Conservation (phyloP, 2,329 filamentous ascomycete genomes). For the Ramularia endophylla region DNA sequence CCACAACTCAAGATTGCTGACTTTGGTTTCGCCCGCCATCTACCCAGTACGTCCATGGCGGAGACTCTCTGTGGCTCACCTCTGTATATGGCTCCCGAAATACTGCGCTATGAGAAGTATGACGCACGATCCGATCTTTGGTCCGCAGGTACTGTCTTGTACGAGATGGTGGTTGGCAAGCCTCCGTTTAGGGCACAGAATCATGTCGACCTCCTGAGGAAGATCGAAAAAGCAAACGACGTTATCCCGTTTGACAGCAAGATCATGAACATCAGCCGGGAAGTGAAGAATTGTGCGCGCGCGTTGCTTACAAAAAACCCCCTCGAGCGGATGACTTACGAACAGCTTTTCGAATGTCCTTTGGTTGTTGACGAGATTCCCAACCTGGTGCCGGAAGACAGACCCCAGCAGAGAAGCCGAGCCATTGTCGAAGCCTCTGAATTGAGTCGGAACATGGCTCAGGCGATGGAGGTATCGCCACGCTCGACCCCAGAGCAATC, state of each 20-base stretch:
- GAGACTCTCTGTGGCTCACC: constrained; percentile 96
- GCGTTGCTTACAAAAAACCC: constrained; percentile 78
- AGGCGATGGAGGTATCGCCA: constrained; percentile 22
- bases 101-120: constrained; percentile 93
- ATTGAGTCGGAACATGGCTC: constrained; percentile 27
- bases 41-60: constrained; percentile 84
- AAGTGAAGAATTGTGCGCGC: constrained; percentile 76
- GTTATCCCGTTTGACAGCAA: constrained; percentile 62
- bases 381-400: constrained; percentile 28
- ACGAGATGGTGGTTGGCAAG: constrained; percentile 87
- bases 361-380: constrained; percentile 29
- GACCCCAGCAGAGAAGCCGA: constrained; percentile 18
- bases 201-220: constrained; percentile 86
- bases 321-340: constrained; percentile 77
- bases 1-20: constrained; percentile 98
- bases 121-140: constrained; percentile 95
- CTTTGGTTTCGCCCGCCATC: constrained; percentile 93
- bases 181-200: constrained; percentile 90
- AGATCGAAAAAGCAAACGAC: constrained; percentile 86
- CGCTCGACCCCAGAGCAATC: constrained; percentile 10
- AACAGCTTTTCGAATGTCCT: constrained; percentile 71
- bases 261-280: constrained; percentile 54
- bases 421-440: constrained; percentile 25
- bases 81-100: constrained; percentile 98
- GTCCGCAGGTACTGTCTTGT: constrained; percentile 94